Percentiles rank a stretch among this genome's conserved stretches.
These are phyloP conservation scores for Aspergillus awamori DNA, from an alignment of 2,329 filamentous ascomycete genomes.

Conservation along the genomic window DNA sequence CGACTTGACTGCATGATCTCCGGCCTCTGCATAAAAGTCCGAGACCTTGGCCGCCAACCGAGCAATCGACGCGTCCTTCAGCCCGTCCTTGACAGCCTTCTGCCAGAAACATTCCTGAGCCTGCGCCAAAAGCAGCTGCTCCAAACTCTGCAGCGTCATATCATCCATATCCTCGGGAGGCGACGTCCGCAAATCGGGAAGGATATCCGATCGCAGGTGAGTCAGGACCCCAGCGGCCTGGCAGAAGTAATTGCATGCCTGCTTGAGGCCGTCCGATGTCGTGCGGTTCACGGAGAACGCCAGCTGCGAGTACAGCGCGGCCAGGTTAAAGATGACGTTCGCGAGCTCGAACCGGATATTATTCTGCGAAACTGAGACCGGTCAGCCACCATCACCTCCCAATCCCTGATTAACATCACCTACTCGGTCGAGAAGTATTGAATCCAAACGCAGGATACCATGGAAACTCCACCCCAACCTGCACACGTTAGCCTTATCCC, in stretches of 20 bases:
- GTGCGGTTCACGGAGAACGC: conserved; percentile 77
- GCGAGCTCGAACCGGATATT: conserved; percentile 80
- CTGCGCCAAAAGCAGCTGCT: conserved; percentile 84
- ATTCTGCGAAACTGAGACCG: conserved; percentile 59
- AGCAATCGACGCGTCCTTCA: conserved; percentile 90
- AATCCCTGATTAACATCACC: conserved; percentile 19
- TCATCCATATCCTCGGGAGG: conserved; percentile 96
- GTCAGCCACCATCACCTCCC: not conserved
- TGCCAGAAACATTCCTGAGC: conserved; percentile 98
- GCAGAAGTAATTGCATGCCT: conserved; percentile 87
- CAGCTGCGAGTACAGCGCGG: conserved; percentile 89
- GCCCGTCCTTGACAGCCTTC: conserved; percentile 89
- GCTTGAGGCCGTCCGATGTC: conserved; percentile 80
- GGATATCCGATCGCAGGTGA: conserved; percentile 73
- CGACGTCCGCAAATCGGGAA: conserved; percentile 79
- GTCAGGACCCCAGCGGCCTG: conserved; percentile 80
- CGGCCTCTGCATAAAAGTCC: conserved; percentile 82
- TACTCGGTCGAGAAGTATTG: conserved; percentile 71
- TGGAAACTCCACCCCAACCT: conserved; percentile 92
- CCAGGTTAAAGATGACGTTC: conserved; percentile 91
- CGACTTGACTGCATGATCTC: conserved; percentile 84
- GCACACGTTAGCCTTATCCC: conserved; percentile 10
- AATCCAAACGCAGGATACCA: conserved; percentile 96
- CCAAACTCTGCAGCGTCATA: conserved; percentile 79
- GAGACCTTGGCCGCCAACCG: conserved; percentile 89